These are phyloP conservation scores for Beta vulgaris DNA, from an alignment of 148 eudicot species.

Conservation along the genomic window DNA sequence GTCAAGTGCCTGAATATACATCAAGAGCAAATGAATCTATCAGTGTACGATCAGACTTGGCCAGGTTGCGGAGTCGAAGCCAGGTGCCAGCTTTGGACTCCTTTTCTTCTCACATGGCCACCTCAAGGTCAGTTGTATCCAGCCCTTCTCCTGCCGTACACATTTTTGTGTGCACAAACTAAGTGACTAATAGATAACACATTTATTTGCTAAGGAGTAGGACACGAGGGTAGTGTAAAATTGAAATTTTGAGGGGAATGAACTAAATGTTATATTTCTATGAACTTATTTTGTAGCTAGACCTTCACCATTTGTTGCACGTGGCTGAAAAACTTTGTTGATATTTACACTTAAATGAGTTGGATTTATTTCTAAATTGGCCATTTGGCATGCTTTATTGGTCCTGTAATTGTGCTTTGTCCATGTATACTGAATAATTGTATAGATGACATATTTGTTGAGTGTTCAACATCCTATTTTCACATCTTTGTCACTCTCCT, in stretches of 20 bases:
- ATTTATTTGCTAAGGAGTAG: not conserved
- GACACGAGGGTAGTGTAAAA: not conserved
- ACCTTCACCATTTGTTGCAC: not conserved
- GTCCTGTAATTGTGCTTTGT: no score
- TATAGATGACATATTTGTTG: not conserved
- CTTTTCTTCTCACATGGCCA: conserved; percentile 34
- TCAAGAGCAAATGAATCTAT: conserved; percentile 30
- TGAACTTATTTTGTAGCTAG: not conserved
- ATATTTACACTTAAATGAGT: not conserved
- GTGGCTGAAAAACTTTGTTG: not conserved
- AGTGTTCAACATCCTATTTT: no score
- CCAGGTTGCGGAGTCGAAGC: conserved; percentile 34
- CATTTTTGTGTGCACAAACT: not conserved
- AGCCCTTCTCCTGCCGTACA: not conserved
- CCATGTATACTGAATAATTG: no score
- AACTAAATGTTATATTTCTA: not conserved
- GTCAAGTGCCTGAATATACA: conserved; percentile 29
- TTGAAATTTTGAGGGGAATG: not conserved
- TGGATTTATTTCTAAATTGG: no score
- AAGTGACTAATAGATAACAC: not conserved
- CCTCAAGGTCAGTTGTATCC: conserved; percentile 40
- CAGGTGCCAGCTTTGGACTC: conserved; percentile 35
- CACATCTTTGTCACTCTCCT: no score
- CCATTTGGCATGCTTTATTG: no score
- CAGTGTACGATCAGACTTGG: conserved; percentile 26